Base-by-base conservation (phyloP, 2,329 filamentous ascomycete species). In the Escovopsis sp. region DNA sequence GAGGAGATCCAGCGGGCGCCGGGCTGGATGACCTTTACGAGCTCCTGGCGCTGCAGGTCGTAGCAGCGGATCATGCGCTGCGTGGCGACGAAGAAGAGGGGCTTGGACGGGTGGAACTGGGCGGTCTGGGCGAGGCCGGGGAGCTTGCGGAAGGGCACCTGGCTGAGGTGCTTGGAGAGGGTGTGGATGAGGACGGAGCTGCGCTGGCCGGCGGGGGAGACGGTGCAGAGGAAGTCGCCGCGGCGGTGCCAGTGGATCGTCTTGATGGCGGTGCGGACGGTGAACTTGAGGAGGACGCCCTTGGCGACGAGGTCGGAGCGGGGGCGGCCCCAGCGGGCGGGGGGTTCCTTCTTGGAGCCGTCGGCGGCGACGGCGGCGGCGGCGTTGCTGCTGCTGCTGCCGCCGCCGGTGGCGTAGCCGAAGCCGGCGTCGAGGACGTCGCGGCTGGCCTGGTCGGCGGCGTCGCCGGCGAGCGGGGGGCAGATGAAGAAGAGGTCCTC, bases 41-140 rank as follows among this genome's bases (percentile, higher is more conserved):
- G 76, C 55, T 93, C 84, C 58, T 95, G 87, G 53, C 81, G 81
- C 49, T 89, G 83, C 37, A 98, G 73, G 60, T 98, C 91, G 65
- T 98, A 98, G 55, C 84, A 84, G 43, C 91, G 83, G 55, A 98
- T 88, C 44, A 83, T 82, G 52, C 89, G 84, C 61, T 94, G 87
- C 10, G 93, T 96, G 3, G 91, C 91, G 42, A 98, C 85, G 57
- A 96, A 96, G 66, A 98, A 88, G 39, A 94, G 77, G 0, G 91
- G 88, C 50, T 87, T 81, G 34, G 81, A 84, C 2, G 91, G 91
- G 61, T 98, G 93, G 72, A 98, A 98, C 51, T 88, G 85, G 5
- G 87, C 88, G 1, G 83, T 82, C 62, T 96, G 89, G 2, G 88
- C 73, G 43, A 84, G 71, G 38, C 81, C 85, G 38, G 86, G 79